Evolutionary conservation across 148 eudicot species (phyloP).

Genomic region (Amaranthus hypochondriacus): DNA sequence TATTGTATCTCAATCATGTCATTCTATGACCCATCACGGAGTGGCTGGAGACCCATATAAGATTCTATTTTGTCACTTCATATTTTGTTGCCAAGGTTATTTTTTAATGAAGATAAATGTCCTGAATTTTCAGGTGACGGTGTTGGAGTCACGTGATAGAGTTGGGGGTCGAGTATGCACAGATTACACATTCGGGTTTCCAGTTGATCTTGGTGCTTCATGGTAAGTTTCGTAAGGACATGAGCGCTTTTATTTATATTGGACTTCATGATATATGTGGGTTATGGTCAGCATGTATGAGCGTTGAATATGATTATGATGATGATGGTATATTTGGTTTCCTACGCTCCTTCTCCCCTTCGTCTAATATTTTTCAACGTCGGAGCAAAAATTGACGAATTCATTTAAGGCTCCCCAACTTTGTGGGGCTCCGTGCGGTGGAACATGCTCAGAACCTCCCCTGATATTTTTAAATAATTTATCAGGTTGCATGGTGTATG

Average conservation of each 20-base stretch:
- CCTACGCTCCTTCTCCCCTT: neutral
- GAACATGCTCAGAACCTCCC: too few relatives aligned
- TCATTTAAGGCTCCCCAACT: too few relatives aligned
- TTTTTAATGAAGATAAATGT: neutral
- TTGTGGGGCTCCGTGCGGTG: too few relatives aligned
- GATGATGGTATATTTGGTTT: neutral
- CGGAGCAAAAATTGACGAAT: too few relatives aligned
- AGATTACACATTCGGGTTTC: slow-evolving; percentile 93
- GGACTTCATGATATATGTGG: too few relatives aligned
- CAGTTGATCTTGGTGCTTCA: slow-evolving; percentile 96
- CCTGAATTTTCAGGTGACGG: slow-evolving; percentile 50
- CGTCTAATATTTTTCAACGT: neutral
- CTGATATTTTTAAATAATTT: slow-evolving; percentile 6
- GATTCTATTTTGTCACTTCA: neutral
- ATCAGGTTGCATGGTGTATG: slow-evolving; percentile 97
- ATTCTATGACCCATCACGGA: neutral
- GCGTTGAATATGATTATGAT: too few relatives aligned
- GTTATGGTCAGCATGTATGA: too few relatives aligned
- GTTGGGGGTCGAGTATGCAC: slow-evolving; percentile 97
- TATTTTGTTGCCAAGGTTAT: neutral
- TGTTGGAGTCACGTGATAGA: slow-evolving; percentile 91
- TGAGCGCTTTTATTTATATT: neutral
- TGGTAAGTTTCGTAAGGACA: slow-evolving; percentile 42
- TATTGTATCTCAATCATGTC: neutral
- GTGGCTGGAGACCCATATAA: neutral